Conservation (phyloP, 805 yeast genomes). For the Saturnispora serradocipensis region DNA sequence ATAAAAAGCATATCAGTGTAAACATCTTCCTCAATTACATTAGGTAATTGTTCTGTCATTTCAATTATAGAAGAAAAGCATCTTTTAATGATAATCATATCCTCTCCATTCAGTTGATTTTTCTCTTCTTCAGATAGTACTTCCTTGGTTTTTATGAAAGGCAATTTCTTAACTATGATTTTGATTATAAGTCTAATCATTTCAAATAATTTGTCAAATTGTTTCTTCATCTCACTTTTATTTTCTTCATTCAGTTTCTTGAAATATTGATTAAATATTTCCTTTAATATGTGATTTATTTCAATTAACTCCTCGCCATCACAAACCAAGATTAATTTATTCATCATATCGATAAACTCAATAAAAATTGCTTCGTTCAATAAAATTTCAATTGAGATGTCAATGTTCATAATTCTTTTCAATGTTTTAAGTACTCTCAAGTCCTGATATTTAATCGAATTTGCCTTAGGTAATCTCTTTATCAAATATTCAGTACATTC, state of each 20-base stretch:
- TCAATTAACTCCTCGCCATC: constrained; percentile 28
- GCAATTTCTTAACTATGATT: constrained; percentile 50
- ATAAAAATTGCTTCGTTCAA: constrained; percentile 60
- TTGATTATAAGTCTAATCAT: constrained; percentile 60
- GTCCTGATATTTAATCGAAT: constrained; percentile 19
- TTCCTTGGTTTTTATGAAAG: constrained; percentile 44
- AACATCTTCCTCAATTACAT: constrained; percentile 58
- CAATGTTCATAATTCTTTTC: constrained; percentile 44
- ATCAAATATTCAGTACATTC: constrained; percentile 73
- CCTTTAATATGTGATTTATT: constrained; percentile 38
- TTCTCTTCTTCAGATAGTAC: constrained; percentile 20
- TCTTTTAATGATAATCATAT: constrained; percentile 37
- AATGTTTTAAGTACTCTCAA: constrained; percentile 39
- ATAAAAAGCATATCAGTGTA: constrained; percentile 60
- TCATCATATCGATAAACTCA: constrained; percentile 70
- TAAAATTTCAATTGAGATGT: constrained; percentile 47
- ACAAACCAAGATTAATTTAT: constrained; percentile 56
- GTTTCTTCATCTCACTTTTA: constrained; percentile 39
- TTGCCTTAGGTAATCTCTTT: constrained; percentile 25
- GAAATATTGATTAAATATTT: constrained; percentile 37
- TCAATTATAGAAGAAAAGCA: constrained; percentile 45
- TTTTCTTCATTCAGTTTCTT: constrained; percentile 23
- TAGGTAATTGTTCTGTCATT: constrained; percentile 59
- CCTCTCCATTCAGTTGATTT: constrained; percentile 21
- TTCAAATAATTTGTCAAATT: constrained; percentile 77